Conservation (phyloP, 2,329 filamentous ascomycete species). For the Celoporthe dispersa region DNA sequence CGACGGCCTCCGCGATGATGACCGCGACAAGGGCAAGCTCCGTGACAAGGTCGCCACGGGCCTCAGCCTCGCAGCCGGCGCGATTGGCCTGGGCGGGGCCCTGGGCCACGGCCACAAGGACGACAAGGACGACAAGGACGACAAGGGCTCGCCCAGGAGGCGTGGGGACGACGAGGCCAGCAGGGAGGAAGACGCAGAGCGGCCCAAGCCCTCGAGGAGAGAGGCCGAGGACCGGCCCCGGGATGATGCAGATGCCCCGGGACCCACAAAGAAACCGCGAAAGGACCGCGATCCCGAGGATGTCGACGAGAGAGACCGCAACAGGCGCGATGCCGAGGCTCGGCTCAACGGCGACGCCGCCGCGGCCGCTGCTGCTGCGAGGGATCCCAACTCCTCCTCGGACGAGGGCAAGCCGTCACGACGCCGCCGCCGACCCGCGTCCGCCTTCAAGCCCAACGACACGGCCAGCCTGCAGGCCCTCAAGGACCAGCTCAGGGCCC, state of each 20-base stretch:
- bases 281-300: constrained; percentile 33
- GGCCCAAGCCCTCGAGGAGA: constrained; percentile 21
- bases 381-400: constrained; percentile 48
- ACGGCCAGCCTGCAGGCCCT: constrained; percentile 53
- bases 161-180: constrained; percentile 36
- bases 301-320: constrained; percentile 35
- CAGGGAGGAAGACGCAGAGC: constrained; percentile 30
- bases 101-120: constrained; percentile 47
- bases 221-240: constrained; percentile 35
- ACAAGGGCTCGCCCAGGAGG: constrained; percentile 39
- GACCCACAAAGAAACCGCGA: constrained; percentile 23
- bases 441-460: constrained; percentile 58
- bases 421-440: constrained; percentile 44
- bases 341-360: constrained; percentile 43
- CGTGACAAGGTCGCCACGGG: constrained; percentile 55
- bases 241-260: constrained; percentile 21
- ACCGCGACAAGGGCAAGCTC: constrained; percentile 46
- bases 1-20: constrained; percentile 39
- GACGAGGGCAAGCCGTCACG: constrained; percentile 44
- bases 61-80: constrained; percentile 53
- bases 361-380: constrained; percentile 27
- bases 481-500: constrained; percentile 54
- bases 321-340: constrained; percentile 45
- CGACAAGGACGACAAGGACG: constrained; percentile 37
- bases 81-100: constrained; percentile 48